Evolutionary conservation across 805 yeast genomes (phyloP).

Genomic region (Metschnikowia peoriensis): DNA sequence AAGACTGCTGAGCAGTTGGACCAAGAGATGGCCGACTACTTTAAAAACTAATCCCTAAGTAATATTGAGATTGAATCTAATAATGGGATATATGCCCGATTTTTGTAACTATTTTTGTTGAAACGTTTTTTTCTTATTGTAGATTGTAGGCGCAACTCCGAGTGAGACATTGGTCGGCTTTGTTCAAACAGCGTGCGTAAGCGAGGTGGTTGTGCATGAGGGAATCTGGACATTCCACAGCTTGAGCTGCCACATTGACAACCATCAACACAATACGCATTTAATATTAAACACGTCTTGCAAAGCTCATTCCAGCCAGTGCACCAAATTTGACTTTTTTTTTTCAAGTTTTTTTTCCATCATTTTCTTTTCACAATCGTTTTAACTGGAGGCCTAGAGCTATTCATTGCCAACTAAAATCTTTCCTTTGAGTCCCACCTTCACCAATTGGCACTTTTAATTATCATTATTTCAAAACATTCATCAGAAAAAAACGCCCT

Average conservation of each 20-base stretch:
- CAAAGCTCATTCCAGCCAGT: not conserved
- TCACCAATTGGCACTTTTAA: not conserved
- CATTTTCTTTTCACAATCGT: not conserved
- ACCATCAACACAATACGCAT: not conserved
- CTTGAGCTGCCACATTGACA: not conserved
- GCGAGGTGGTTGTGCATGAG: constrained; percentile 1
- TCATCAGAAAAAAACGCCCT: too few species aligned
- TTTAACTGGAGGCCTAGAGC: too few species aligned
- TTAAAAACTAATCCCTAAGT: constrained; percentile 39
- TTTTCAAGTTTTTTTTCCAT: not conserved
- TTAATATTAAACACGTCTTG: not conserved
- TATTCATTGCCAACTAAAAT: too few species aligned
- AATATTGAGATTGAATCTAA: not conserved
- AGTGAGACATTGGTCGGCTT: not conserved
- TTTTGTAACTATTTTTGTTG: not conserved
- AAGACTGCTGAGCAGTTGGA: constrained; percentile 92
- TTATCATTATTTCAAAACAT: not conserved
- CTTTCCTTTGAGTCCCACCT: too few species aligned
- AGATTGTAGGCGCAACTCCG: not conserved
- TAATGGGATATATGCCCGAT: too few species aligned
- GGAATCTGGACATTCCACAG: not conserved
- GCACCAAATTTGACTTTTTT: not conserved
- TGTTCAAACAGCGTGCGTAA: constrained; percentile 1
- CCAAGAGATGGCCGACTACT: constrained; percentile 97
- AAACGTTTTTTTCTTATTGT: not conserved